phyloP scores from a whole-genome alignment of 345 rosid genomes.

The Sonneratia alba region DNA sequence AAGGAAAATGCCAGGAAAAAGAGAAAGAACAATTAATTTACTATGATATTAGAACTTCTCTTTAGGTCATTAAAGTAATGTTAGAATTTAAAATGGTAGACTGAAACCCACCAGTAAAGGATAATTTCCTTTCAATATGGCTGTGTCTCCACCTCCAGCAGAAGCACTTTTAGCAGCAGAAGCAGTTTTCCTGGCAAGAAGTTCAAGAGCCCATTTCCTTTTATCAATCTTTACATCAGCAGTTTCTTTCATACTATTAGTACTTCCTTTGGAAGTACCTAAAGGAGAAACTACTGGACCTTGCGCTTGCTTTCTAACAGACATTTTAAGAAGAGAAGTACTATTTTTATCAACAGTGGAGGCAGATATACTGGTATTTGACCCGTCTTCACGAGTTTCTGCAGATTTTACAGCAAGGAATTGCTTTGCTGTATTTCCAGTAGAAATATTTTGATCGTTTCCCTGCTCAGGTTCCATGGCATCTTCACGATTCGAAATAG shows the following conservation, averaged over 20 bases:
- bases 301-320: conserved; percentile 22
- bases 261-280: conserved; percentile 26
- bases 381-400: conserved; percentile 28
- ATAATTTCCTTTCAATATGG: conserved; percentile 59
- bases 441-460: conserved; percentile 23
- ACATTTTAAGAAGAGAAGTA: conserved; percentile 24
- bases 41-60: not conserved
- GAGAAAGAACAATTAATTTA: not conserved
- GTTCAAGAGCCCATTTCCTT: conserved; percentile 88
- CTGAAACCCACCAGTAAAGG: conserved; percentile 63
- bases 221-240: conserved; percentile 67
- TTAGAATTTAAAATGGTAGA: not conserved
- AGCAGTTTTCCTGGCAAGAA: conserved; percentile 87
- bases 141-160: conserved; percentile 45
- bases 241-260: conserved; percentile 26
- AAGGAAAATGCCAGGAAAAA: not conserved
- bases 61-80: not conserved
- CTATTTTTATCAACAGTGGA: conserved; percentile 32
- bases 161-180: conserved; percentile 39
- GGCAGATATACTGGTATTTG: conserved; percentile 29
- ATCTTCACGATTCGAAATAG: conserved; percentile 45
- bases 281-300: conserved; percentile 14
- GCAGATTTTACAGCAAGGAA: conserved; percentile 21
- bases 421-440: conserved; percentile 10
- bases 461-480: conserved; percentile 20